Conservation (phyloP, 2,329 filamentous ascomycete species). For the Waltergamsia citrina region DNA sequence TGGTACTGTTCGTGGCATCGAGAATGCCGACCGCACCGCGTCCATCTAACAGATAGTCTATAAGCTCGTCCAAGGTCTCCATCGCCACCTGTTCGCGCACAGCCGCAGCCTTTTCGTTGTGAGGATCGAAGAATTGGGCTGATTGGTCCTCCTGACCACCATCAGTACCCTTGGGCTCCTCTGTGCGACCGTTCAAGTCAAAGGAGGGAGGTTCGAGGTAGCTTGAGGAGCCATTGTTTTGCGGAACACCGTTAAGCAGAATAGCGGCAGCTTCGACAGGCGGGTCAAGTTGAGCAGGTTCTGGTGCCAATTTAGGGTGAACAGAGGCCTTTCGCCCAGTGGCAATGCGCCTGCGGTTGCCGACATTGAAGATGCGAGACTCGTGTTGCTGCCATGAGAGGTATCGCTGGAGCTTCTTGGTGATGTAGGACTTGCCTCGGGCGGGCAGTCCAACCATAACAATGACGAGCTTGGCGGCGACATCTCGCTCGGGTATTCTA, state of each 20-base stretch:
- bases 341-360: constrained; percentile 76
- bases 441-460: constrained; percentile 97
- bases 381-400: constrained; percentile 97
- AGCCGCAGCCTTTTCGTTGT: constrained; percentile 71
- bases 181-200: constrained; percentile 18
- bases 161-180: neutral
- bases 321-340: constrained; percentile 44
- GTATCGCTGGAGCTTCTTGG: constrained; percentile 93
- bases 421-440: constrained; percentile 96
- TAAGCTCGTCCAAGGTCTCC: constrained; percentile 81
- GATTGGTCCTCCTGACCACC: constrained; percentile 55
- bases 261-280: constrained; percentile 46
- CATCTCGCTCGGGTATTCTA: constrained; percentile 84
- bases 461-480: constrained; percentile 93
- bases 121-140: constrained; percentile 87
- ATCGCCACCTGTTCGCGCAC: constrained; percentile 87
- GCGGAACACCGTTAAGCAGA: constrained; percentile 42
- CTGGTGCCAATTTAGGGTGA: constrained; percentile 19
- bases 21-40: constrained; percentile 90
- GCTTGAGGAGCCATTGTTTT: constrained; percentile 17
- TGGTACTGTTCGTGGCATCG: constrained; percentile 94
- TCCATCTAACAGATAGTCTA: constrained; percentile 76
- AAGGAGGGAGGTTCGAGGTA: constrained; percentile 26
- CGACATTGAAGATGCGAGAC: constrained; percentile 94
- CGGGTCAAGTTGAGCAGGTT: constrained; percentile 28